These are phyloP conservation scores for Boletus reticulatus DNA, from an alignment of 768 basidiomycete genomes.

Conservation along the genomic window DNA sequence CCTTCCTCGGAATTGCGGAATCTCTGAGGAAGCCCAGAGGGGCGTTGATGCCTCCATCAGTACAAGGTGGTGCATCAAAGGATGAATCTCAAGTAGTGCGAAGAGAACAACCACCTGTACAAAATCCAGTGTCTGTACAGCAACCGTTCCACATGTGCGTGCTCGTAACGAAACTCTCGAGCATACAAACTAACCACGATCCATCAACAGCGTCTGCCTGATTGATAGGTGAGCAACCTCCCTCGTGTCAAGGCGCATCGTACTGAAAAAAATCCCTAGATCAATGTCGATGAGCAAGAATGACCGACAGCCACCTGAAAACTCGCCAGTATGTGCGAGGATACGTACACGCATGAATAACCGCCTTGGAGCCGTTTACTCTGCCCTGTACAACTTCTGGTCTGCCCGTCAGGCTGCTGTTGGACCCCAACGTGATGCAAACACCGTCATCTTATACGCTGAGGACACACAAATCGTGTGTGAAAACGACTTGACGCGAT, in stretches of 20 bases:
- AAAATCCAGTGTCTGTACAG: conserved; percentile 2
- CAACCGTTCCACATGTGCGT: too few species aligned
- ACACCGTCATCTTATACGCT: conserved; percentile 52
- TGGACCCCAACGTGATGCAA: conserved; percentile 44
- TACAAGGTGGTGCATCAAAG: conserved; percentile 48
- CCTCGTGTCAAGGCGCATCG: not conserved
- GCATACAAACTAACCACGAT: not conserved
- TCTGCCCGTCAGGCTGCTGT: conserved; percentile 42
- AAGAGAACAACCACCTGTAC: conserved; percentile 45
- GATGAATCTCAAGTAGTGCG: conserved; percentile 59
- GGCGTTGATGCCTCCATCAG: conserved; percentile 34
- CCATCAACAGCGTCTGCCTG: conserved; percentile 15
- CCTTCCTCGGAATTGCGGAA: conserved; percentile 57
- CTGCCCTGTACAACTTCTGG: conserved; percentile 56
- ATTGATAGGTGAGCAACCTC: conserved; percentile 16
- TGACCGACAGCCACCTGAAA: conserved; percentile 41
- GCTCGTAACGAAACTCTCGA: not conserved
- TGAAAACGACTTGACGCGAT: conserved; percentile 20
- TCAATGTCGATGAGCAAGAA: conserved; percentile 46
- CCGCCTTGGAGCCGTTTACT: conserved; percentile 55
- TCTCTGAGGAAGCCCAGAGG: conserved; percentile 54
- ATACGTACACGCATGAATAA: conserved; percentile 40
- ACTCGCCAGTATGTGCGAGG: conserved; percentile 32
- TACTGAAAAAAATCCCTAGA: conserved; percentile 24
- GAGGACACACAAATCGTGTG: conserved; percentile 23